A percentile compares a stretch with the other conserved stretches of the same genome.
These are phyloP conservation scores for Drosera capensis DNA, from an alignment of 148 eudicot species.

Conservation along the genomic window DNA sequence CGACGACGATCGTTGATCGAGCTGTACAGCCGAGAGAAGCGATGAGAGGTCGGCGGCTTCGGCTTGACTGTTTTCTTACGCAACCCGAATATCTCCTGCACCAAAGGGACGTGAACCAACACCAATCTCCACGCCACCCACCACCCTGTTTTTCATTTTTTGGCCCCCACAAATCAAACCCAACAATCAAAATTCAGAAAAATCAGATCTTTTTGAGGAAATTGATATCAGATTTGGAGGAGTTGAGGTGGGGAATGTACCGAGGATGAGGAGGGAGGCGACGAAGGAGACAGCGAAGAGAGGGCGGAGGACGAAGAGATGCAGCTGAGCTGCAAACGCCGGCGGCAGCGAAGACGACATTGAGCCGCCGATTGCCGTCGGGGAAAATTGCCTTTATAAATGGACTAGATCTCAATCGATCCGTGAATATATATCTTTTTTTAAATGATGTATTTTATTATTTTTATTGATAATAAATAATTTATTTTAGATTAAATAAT, in stretches of 20 bases:
- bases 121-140: constrained; percentile 73
- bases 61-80: constrained; percentile 45
- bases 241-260: constrained; percentile 16
- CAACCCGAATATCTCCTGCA: constrained; percentile 63
- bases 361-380: too few relatives aligned
- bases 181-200: neutral
- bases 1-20: constrained; percentile 11
- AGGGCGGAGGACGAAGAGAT: constrained; percentile 43
- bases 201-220: neutral
- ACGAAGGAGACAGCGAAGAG: constrained; percentile 36
- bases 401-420: too few relatives aligned
- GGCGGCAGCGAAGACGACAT: too few relatives aligned
- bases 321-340: too few relatives aligned
- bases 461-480: too few relatives aligned
- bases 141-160: constrained; percentile 34
- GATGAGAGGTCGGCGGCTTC: constrained; percentile 32
- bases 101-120: constrained; percentile 75
- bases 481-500: too few relatives aligned
- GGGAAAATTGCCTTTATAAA: too few relatives aligned
- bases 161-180: constrained; percentile 1
- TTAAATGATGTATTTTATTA: too few relatives aligned
- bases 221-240: neutral
- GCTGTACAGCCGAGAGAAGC: constrained; percentile 26
- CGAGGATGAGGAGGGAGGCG: constrained; percentile 34
- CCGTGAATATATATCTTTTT: too few relatives aligned